A percentile compares a stretch with the other conserved stretches of the same genome.
Evolutionary conservation across 441 rosid genomes (phyloP).

Genomic region (Melastoma candidum): DNA sequence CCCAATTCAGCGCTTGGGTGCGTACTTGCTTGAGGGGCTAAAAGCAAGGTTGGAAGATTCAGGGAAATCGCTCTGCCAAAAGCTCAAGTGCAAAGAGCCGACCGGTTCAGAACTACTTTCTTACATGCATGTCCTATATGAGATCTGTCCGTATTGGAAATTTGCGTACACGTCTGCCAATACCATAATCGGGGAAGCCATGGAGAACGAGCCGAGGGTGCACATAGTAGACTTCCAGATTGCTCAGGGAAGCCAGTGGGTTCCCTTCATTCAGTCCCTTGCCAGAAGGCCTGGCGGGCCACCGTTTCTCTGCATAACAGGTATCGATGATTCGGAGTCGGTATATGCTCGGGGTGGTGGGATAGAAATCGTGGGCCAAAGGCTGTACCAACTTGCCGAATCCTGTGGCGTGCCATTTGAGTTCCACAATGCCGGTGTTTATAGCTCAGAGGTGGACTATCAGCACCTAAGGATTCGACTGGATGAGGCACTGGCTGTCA

Average conservation of each 20-base stretch:
- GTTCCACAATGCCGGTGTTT: constrained; percentile 47
- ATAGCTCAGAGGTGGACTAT: constrained; percentile 32
- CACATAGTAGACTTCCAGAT: constrained; percentile 73
- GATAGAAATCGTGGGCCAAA: constrained; percentile 41
- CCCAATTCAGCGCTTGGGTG: constrained; percentile 50
- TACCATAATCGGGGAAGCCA: constrained; percentile 38
- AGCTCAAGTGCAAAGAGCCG: constrained; percentile 19
- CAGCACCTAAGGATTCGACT: constrained; percentile 35
- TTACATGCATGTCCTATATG: constrained; percentile 45
- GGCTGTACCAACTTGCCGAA: constrained; percentile 25
- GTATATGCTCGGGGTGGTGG: constrained; percentile 60
- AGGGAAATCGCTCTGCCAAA: constrained; percentile 18
- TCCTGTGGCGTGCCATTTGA: constrained; percentile 35
- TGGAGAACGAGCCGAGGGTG: constrained; percentile 36
- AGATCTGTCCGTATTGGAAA: constrained; percentile 58
- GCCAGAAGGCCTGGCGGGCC: constrained; percentile 40
- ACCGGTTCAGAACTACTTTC: constrained; percentile 52
- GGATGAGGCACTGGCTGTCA: constrained; percentile 55
- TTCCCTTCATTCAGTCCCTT: constrained; percentile 33
- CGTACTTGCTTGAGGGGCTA: constrained; percentile 64
- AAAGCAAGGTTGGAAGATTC: constrained; percentile 56
- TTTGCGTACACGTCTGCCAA: constrained; percentile 53
- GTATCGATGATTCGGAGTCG: constrained; percentile 58
- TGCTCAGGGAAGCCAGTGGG: constrained; percentile 64
- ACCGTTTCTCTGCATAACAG: constrained; percentile 47